Conservation (phyloP, 495 filamentous ascomycete genomes). For the Penicillium atrosanguineum region DNA sequence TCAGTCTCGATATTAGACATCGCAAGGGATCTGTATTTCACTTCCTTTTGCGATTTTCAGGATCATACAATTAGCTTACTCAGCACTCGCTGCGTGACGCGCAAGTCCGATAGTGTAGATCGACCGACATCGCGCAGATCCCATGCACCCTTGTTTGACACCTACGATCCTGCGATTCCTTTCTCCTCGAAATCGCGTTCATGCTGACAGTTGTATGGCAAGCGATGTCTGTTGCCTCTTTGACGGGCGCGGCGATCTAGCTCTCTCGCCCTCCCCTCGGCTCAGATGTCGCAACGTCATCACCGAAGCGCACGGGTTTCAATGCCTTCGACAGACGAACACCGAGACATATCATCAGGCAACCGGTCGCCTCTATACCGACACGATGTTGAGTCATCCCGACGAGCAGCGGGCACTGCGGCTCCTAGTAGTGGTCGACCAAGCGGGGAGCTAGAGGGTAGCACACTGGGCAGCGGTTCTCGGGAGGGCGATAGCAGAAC, state of each 20-base stretch:
- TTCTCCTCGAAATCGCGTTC: constrained; percentile 4
- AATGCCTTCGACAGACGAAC: constrained; percentile 18
- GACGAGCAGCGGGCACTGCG: constrained; percentile 9
- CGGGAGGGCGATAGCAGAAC: constrained; percentile 34
- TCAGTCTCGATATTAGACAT: not conserved
- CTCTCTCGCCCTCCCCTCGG: constrained; percentile 15
- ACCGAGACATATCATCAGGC: constrained; percentile 1
- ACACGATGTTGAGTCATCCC: constrained; percentile 19
- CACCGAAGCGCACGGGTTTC: constrained; percentile 13
- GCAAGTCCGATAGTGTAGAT: constrained; percentile 19
- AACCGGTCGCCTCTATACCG: constrained; percentile 7
- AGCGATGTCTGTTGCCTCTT: constrained; percentile 23
- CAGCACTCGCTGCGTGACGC: not conserved
- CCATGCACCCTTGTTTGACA: not conserved
- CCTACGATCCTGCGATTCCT: not conserved
- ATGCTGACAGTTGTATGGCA: constrained; percentile 20
- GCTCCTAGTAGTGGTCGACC: constrained; percentile 33
- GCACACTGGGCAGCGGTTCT: constrained; percentile 40
- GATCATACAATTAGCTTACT: not conserved
- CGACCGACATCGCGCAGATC: constrained; percentile 6
- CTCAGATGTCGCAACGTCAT: constrained; percentile 28
- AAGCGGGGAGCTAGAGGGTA: constrained; percentile 42
- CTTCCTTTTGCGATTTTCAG: too few relatives aligned
- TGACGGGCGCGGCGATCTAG: constrained; percentile 24
- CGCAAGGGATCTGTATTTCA: too few relatives aligned